phyloP scores from a whole-genome alignment of 768 basidiomycete species.

The Exidia glandulosa region DNA sequence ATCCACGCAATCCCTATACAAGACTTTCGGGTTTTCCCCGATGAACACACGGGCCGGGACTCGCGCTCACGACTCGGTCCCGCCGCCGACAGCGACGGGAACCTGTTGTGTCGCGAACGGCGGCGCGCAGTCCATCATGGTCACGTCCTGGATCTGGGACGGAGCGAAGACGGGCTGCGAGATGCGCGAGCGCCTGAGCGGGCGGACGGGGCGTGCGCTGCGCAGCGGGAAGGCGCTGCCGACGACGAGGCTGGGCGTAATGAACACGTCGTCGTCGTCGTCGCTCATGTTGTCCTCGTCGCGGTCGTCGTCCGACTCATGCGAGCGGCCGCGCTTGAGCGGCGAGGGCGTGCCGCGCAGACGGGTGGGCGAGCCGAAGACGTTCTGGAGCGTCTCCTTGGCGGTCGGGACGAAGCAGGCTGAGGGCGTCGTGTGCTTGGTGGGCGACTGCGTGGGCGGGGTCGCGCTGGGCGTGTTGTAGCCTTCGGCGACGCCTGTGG shows the following conservation, averaged over 20 bases:
- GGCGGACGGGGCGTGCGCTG: not conserved
- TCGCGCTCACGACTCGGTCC: too few species aligned
- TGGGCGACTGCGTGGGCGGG: constrained; percentile 11
- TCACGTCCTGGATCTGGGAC: too few species aligned
- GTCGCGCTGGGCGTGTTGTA: constrained; percentile 29
- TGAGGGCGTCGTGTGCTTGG: constrained; percentile 13
- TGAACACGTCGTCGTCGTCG: not conserved
- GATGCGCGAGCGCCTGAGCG: not conserved
- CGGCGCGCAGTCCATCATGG: too few species aligned
- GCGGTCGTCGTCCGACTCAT: constrained; percentile 9
- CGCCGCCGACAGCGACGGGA: too few species aligned
- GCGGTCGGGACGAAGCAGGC: constrained; percentile 37
- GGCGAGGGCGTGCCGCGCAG: constrained; percentile 23
- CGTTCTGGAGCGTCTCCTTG: constrained; percentile 43
- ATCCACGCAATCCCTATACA: too few species aligned
- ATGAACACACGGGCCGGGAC: too few species aligned
- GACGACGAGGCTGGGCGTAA: not conserved
- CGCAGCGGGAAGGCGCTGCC: not conserved
- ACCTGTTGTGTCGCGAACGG: too few species aligned
- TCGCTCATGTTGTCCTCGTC: not conserved
- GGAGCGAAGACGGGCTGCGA: too few species aligned
- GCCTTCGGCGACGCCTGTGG: constrained; percentile 50
- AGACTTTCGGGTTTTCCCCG: too few species aligned
- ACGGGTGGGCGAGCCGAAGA: constrained; percentile 27
- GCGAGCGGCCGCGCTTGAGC: constrained; percentile 24